Base-by-base conservation (phyloP, 305 asterid genomes). In the Ilex paraguariensis region DNA sequence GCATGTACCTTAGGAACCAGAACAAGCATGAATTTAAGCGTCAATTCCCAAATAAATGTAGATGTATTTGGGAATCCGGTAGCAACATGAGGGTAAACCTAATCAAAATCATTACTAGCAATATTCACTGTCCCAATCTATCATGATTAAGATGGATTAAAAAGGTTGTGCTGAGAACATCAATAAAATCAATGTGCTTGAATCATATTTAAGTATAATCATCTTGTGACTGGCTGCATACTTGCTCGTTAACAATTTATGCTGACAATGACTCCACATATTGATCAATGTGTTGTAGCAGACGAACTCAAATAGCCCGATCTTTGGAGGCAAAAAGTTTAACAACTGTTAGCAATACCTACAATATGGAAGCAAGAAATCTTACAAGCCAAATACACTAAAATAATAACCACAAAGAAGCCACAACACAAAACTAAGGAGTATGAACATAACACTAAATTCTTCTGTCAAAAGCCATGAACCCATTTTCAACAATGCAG, bases 31-130 rank as follows among this genome's bases (percentile, higher is more conserved):
- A 96, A 90, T 76, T 90, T 93, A 63, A 93, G 91, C 0, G 99
- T 93, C 82, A 87, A 75, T 69, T 93, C 99, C 84, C 97, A 83
- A 21, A 93, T 81, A 73, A 86, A 90, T 64, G 99, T 92, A 73
- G 99, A 90, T 61, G 97, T 86, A 71, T 93, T 97, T 5, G 95
- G 83, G 69, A 93, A 93, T 58, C 99, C 99, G 61, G 87, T 93
- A 66, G 99, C 83, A 44, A 90, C 95, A 70, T 93, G 99, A 72
- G 95, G 84, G 73, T 84, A 93, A 69, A 93, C 95, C 99, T 93
- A 67, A 61, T 15, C 60, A 28, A 44, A 45, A 65, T 75, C 60
- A 75, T 63, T 45, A 50, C 6, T 14, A 50, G 49, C 6, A 44
- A 5, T 44, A 5, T 44, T 5, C 6, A 44, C 49, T 44, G 49